Conservation (phyloP, 2,329 filamentous ascomycete genomes). For the Hirsutella rhossiliensis region DNA sequence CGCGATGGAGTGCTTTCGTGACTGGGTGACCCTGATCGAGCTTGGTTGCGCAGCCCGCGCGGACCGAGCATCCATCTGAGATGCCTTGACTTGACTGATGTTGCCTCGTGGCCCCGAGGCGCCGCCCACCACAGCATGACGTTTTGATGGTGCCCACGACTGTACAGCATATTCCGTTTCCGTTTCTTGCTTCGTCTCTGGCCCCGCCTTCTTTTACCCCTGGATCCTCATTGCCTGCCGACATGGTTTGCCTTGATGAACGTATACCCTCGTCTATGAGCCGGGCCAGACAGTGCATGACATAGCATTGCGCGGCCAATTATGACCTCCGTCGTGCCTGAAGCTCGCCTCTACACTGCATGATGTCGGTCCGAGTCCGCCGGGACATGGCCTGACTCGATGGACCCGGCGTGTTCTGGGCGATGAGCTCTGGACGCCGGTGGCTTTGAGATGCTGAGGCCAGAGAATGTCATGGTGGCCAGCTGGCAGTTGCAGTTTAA, state of each 20-base stretch:
- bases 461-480: background rate
- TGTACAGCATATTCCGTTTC: constrained; percentile 14
- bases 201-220: constrained; percentile 5
- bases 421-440: background rate
- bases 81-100: constrained; percentile 22
- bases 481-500: background rate
- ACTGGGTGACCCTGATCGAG: constrained; percentile 22
- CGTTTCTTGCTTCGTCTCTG: constrained; percentile 2
- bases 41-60: constrained; percentile 6
- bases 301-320: background rate
- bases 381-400: background rate
- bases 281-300: background rate
- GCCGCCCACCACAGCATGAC: constrained; percentile 12
- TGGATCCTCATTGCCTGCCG: background rate
- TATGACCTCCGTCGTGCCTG: background rate
- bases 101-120: constrained; percentile 13
- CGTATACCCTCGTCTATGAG: constrained; percentile 6
- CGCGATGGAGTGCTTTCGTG: constrained; percentile 11
- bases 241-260: constrained; percentile 8
- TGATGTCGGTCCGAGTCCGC: background rate
- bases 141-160: constrained; percentile 16
- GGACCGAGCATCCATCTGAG: constrained; percentile 9
- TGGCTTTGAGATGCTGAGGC: background rate
- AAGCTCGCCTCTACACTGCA: background rate
- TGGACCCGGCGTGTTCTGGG: background rate